A percentile compares a stretch with the other conserved stretches of the same genome.
Conservation (phyloP, 129 eudicot genomes). For the Cynara cardunculus region DNA sequence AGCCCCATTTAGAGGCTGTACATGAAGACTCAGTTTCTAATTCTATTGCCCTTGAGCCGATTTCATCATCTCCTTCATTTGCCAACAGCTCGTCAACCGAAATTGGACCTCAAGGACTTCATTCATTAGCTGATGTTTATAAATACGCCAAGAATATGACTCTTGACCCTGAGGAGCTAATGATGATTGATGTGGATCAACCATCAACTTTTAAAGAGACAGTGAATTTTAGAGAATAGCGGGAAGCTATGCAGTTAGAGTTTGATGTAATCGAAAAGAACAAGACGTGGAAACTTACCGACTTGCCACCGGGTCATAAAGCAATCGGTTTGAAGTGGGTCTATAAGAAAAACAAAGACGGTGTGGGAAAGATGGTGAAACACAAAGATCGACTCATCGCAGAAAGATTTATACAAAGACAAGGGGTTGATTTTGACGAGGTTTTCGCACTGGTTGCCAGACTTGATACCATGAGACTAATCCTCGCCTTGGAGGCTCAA, state of each 20-base stretch:
- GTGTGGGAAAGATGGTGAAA: neutral
- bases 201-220: neutral
- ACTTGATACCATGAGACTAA: neutral
- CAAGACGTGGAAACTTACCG: neutral
- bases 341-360: neutral
- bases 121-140: neutral
- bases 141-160: neutral
- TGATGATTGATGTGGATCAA: neutral
- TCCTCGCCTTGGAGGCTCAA: neutral
- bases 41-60: neutral
- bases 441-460: neutral
- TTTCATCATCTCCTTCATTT: neutral
- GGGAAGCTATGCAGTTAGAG: neutral
- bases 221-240: neutral
- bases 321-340: neutral
- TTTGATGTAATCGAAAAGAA: neutral
- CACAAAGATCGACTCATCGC: neutral
- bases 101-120: neutral
- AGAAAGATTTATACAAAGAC: neutral
- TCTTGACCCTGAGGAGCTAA: neutral
- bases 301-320: neutral
- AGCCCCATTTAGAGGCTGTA: neutral
- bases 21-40: too few species aligned
- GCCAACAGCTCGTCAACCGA: neutral
- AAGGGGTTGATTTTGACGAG: neutral